Percentiles rank a stretch among this genome's conserved stretches.
Conservation (phyloP, 345 rosid genomes). For the Heritiera fomes region DNA sequence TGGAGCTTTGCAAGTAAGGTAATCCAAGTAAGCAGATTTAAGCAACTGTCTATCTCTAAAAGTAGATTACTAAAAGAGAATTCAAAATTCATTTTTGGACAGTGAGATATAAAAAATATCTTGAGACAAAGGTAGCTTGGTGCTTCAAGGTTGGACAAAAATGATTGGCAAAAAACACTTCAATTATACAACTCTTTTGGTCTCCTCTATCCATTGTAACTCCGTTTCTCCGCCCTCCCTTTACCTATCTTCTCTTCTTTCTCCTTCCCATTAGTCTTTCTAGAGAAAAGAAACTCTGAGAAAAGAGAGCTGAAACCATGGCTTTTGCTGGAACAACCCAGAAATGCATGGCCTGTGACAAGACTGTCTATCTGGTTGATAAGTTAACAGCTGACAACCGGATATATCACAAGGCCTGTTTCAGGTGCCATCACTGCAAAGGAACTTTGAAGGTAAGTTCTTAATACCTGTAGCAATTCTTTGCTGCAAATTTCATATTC, state of each 20-base stretch:
- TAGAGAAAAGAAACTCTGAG: background rate
- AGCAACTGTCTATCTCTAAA: background rate
- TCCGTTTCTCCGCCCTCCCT: conserved; percentile 9
- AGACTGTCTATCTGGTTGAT: conserved; percentile 94
- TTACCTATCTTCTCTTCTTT: conserved; percentile 4
- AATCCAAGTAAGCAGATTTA: background rate
- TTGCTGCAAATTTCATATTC: background rate
- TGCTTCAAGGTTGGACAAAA: conserved; percentile 17
- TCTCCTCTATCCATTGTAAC: conserved; percentile 7
- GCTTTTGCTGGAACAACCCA: conserved; percentile 99
- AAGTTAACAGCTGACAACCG: conserved; percentile 97
- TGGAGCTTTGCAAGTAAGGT: background rate
- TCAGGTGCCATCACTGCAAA: conserved; percentile 99
- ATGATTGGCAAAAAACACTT: conserved; percentile 14
- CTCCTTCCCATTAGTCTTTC: background rate
- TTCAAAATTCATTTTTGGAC: background rate
- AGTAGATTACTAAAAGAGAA: background rate
- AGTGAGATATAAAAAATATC: background rate
- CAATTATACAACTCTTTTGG: conserved; percentile 1
- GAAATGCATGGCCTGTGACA: conserved; percentile 98
- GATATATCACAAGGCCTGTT: conserved; percentile 87
- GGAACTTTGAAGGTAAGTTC: conserved; percentile 87
- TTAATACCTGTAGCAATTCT: background rate
- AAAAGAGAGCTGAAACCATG: conserved; percentile 42
- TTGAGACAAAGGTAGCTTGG: conserved; percentile 10